Base-by-base conservation (phyloP, 2,329 filamentous ascomycete genomes). In the Ambrosiella cleistominuta region DNA sequence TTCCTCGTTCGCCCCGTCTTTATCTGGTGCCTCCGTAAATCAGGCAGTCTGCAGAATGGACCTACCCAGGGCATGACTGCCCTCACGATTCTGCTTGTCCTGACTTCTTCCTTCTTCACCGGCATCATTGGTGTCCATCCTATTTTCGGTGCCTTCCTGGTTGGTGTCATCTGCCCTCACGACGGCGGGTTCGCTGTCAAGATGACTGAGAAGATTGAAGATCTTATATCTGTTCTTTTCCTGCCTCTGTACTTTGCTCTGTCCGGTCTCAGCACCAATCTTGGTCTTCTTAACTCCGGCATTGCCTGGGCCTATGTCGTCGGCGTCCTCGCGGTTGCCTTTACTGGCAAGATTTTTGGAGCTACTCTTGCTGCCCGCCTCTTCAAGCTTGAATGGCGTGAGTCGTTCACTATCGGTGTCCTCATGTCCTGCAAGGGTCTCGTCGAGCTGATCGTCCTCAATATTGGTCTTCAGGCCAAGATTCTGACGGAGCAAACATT, bases 341-440 rank as follows among this genome's bases (percentile, higher is more conserved):
- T 96, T 66, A 72, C 81, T 19, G 88, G 84, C 54, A 97, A 97
- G 69, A 85, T 97, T 56, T 73, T 83, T 11, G 91, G 90, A 47
- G 89, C 88, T 15, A 83, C 88, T 0, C 60, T 94, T 1, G 88
- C 90, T 7, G 89, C 91, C 0, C 79, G 81, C 40, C 66, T 81
- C 2, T 87, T 81, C 64, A 88, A 85, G 35, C 74, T 96, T 55
- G 77, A 94, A 1, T 97, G 91, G 91, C 80, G 90, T 60, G 91
- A 97, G 68, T 90, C 86, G 59, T 79, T 94, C 38, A 81, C 88
- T 1, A 93, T 97, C 63, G 91, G 91, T 12, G 81, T 84, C 13
- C 71, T 96, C 65, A 97, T 97, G 91, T 95, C 88, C 70, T 97
- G 91, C 70, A 97, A 97, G 69, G 91, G 91, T 65, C 75, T 97